Base-by-base conservation (phyloP, 441 rosid genomes). In the Melastoma candidum region DNA sequence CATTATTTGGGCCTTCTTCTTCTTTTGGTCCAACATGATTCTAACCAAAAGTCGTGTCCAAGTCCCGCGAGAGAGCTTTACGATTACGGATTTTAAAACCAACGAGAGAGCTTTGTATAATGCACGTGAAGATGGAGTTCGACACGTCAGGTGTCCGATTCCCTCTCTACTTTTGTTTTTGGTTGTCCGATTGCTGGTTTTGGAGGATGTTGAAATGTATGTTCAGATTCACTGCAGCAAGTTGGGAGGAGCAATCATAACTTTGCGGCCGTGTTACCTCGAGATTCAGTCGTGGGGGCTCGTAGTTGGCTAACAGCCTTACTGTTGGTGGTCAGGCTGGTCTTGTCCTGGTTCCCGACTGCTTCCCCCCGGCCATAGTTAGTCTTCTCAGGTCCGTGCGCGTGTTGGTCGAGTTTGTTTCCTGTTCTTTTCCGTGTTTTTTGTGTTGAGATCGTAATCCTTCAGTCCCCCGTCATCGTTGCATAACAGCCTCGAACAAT, bases 321-420 rank as follows among this genome's bases (percentile, higher is more conserved):
- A 44, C 71, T 90, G 58, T 82, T 90, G 71, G 65, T 90, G 43
- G 64, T 74, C 53, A 75, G 97, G 75, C 90, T 90, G 48, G 96
- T 90, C 59, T 71, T 90, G 79, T 87, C 97, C 44, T 90, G 97
- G 97, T 90, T 90, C 69, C 97, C 97, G 0, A 82, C 77, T 66
- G 69, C 95, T 47, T 17, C 22, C 95, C 95, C 70, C 92, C 96
- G 43, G 96, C 82, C 74, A 87, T 90, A 66, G 92, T 87, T 49
- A 78, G 75, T 59, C 97, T 95, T 45, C 89, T 90, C 72, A 90
- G 97, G 95, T 89, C 12, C 44, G 22, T 61, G 25, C 27, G 13
- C 12, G 9, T 24, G 3, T 5, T 46, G 56, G 32, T 52, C 11
- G 46, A 36, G 45, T 52, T 52, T 1, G 46, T 44, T 13, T 4